phyloP scores from a whole-genome alignment of 83 land plant species.

The Diphasiastrum complanatum region DNA sequence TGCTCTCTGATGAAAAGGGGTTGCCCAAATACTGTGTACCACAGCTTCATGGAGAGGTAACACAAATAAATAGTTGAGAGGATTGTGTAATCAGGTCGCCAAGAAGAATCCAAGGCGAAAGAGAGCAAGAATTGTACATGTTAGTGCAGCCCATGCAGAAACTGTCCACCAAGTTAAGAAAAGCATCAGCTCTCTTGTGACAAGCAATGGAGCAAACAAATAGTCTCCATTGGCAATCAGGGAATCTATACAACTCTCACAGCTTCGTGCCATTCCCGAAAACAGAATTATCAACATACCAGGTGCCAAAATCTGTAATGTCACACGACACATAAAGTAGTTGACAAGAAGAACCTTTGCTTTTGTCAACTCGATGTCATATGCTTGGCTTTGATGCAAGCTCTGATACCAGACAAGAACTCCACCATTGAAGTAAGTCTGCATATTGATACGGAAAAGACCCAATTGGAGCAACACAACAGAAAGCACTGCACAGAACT shows the following conservation, averaged over 20 bases:
- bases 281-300: slow-evolving; percentile 50
- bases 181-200: slow-evolving; percentile 29
- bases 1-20: too few relatives aligned
- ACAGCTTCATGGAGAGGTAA: too few relatives aligned
- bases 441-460: slow-evolving; percentile 46
- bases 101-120: slow-evolving; percentile 51
- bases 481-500: slow-evolving; percentile 40
- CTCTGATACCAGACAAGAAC: slow-evolving; percentile 75
- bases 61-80: too few relatives aligned
- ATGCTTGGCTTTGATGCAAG: slow-evolving; percentile 57
- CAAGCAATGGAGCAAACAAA: slow-evolving; percentile 28
- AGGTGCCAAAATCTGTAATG: slow-evolving; percentile 58
- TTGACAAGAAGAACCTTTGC: slow-evolving; percentile 71
- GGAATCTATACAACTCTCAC: slow-evolving; percentile 15
- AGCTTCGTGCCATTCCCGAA: slow-evolving; percentile 48
- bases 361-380: slow-evolving; percentile 51
- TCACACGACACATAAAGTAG: slow-evolving; percentile 54
- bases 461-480: slow-evolving; percentile 44
- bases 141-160: slow-evolving; percentile 43
- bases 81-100: too few relatives aligned
- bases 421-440: slow-evolving; percentile 67
- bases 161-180: slow-evolving; percentile 76
- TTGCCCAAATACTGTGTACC: too few relatives aligned
- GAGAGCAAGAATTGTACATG: slow-evolving; percentile 33
- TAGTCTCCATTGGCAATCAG: slow-evolving; percentile 14